A percentile compares a stretch with the other conserved stretches of the same genome.
phyloP scores from a whole-genome alignment of 139 green algal genomes.

The Coelastrella sp. region DNA sequence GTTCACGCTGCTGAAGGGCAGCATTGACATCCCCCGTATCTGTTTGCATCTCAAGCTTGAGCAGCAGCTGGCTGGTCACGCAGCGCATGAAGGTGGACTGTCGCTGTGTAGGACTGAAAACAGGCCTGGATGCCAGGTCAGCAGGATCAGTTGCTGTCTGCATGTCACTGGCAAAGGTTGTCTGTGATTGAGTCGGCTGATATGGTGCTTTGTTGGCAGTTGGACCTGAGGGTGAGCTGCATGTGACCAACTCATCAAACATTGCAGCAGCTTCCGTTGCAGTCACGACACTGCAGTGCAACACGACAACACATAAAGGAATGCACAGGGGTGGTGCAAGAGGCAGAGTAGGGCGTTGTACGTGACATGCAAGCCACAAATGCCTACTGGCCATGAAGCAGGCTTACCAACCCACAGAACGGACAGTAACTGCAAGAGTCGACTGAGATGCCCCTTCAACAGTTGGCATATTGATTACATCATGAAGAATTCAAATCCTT shows the following conservation, averaged over 20 bases:
- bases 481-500: no score
- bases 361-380: background rate
- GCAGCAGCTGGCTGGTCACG: conserved; percentile 28
- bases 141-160: background rate
- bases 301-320: background rate
- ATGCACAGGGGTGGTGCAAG: background rate
- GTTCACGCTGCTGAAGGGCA: background rate
- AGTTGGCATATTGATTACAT: no score
- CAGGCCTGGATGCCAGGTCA: background rate
- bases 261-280: background rate
- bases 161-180: background rate
- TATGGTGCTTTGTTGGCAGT: background rate
- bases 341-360: background rate
- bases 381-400: no score
- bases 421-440: no score
- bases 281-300: conserved; percentile 4
- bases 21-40: no score
- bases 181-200: no score
- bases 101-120: background rate
- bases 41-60: background rate
- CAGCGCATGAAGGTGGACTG: conserved; percentile 45
- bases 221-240: background rate
- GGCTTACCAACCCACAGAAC: no score
- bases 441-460: no score
- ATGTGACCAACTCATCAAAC: background rate